These are phyloP conservation scores for Lentinula edodes DNA, from an alignment of 768 basidiomycete species.

Conservation along the genomic window DNA sequence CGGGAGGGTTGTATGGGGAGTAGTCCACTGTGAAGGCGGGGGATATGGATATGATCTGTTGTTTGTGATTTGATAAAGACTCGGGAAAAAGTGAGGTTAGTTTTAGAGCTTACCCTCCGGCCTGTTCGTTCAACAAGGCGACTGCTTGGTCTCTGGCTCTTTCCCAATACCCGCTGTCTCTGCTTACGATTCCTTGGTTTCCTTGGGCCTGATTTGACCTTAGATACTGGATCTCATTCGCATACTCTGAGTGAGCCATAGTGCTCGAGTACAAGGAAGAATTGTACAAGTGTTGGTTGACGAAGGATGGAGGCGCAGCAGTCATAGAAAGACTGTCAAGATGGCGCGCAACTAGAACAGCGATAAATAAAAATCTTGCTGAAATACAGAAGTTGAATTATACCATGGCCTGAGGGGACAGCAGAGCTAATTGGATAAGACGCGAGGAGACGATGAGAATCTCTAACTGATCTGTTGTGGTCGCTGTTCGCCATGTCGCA, in stretches of 20 bases:
- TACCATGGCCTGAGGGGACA: constrained; percentile 74
- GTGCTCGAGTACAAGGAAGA: constrained; percentile 47
- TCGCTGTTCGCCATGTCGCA: neutral
- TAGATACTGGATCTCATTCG: constrained; percentile 54
- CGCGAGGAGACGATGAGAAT: constrained; percentile 61
- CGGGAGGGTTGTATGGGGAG: constrained; percentile 14
- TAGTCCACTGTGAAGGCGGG: constrained; percentile 30
- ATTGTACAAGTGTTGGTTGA: constrained; percentile 52
- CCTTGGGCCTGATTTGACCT: constrained; percentile 37
- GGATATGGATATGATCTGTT: constrained; percentile 39
- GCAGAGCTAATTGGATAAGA: constrained; percentile 73
- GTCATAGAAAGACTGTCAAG: constrained; percentile 53
- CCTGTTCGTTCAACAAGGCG: constrained; percentile 51
- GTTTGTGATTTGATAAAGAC: no score
- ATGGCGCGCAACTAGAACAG: constrained; percentile 55
- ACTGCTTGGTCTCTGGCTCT: constrained; percentile 55
- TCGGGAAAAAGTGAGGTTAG: constrained; percentile 1
- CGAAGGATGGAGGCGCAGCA: constrained; percentile 57
- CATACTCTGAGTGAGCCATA: constrained; percentile 40
- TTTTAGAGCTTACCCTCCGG: constrained; percentile 36
- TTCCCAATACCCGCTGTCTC: constrained; percentile 59
- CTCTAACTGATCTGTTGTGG: constrained; percentile 40
- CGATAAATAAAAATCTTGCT: constrained; percentile 13
- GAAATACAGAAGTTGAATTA: constrained; percentile 2
- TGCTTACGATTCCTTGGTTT: neutral